A percentile compares a stretch with the other conserved stretches of the same genome.
These are phyloP conservation scores for Yamadazyma oceani DNA, from an alignment of 1,139 yeast species.

Conservation along the genomic window DNA sequence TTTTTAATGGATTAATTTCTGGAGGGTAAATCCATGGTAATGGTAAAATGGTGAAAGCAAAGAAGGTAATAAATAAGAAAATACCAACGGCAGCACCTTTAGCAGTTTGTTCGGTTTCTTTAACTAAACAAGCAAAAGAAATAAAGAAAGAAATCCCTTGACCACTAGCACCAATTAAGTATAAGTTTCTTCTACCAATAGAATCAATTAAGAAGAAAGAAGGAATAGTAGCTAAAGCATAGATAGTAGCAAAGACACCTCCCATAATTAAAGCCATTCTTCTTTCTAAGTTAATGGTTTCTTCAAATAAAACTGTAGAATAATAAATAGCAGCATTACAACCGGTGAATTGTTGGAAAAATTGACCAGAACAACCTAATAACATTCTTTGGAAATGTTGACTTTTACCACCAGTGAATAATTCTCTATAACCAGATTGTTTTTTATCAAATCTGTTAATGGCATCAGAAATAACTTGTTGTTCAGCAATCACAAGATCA, in stretches of 20 bases:
- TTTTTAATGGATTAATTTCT: slow-evolving; percentile 61
- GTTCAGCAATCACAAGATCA: slow-evolving; percentile 47
- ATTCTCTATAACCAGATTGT: slow-evolving; percentile 47
- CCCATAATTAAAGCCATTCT: slow-evolving; percentile 58
- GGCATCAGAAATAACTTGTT: slow-evolving; percentile 41
- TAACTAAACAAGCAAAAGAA: slow-evolving; percentile 43
- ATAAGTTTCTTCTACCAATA: slow-evolving; percentile 64
- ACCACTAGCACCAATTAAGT: slow-evolving; percentile 51
- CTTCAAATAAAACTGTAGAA: slow-evolving; percentile 63
- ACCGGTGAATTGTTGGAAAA: slow-evolving; percentile 61
- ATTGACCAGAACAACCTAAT: slow-evolving; percentile 60
- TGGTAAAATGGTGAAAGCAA: slow-evolving; percentile 58
- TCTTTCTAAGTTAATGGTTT: slow-evolving; percentile 49
- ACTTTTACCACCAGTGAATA: slow-evolving; percentile 58
- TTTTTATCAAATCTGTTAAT: slow-evolving; percentile 39
- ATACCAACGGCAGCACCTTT: slow-evolving; percentile 55
- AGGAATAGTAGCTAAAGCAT: slow-evolving; percentile 61
- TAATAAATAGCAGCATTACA: slow-evolving; percentile 71
- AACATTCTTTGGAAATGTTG: slow-evolving; percentile 56
- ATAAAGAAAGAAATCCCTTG: slow-evolving; percentile 43
- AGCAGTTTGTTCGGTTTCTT: slow-evolving; percentile 31
- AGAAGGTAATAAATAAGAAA: slow-evolving; percentile 53
- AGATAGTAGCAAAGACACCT: slow-evolving; percentile 63
- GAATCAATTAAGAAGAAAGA: slow-evolving; percentile 65
- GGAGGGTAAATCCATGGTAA: slow-evolving; percentile 64